Evolutionary conservation across 352 stramenopile species (phyloP), one percentile per base, ranked within the genome.

Genomic region (Phytopythium kandeliae): DNA sequence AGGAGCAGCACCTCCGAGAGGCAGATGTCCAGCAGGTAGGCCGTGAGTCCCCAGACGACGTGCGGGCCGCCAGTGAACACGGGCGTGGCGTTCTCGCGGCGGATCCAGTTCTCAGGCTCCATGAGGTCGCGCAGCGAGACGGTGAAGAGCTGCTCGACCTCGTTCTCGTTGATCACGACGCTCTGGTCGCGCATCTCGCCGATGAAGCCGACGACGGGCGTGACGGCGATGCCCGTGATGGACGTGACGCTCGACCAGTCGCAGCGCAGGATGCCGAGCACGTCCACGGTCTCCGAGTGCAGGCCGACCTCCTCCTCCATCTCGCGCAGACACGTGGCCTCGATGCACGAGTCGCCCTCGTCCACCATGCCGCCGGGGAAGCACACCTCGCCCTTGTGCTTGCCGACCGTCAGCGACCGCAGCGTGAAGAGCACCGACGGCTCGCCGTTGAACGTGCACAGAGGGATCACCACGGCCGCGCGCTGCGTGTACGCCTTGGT

Each of bases 231-330:
- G 47, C 96, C 96, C 31, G 96, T 97, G 57, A 98, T 96, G 16
- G 89, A 96, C 24, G 91, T 86, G 45, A 98, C 85, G 56, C 95
- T 93, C 43, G 80, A 86, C 96, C 96, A 99, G 74, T 99, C 97
- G 61, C 96, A 98, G 38, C 96, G 83, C 34, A 90, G 60, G 17
- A 98, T 86, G 13, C 96, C 96, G 3, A 99, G 74, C 25, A 98
- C 92, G 47, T 94, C 84, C n/a, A 97, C 73, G 16, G 64, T 62
- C 37, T 88, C 69, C 3, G 79, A 65, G 0, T 65, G 72, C 48
- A 98, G 77, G 2, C 91, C 95, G 51, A 99, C 95, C 69, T 99
- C 96, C 71, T 99, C 96, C 44, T 97, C 90, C 94, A 99, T 98
- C 71, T 99, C 96, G 22, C 96, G 79, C 28, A 99, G 68, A 64